phyloP scores from a whole-genome alignment of 106 monocot genomes.

The Acanthochlamys bracteata region DNA sequence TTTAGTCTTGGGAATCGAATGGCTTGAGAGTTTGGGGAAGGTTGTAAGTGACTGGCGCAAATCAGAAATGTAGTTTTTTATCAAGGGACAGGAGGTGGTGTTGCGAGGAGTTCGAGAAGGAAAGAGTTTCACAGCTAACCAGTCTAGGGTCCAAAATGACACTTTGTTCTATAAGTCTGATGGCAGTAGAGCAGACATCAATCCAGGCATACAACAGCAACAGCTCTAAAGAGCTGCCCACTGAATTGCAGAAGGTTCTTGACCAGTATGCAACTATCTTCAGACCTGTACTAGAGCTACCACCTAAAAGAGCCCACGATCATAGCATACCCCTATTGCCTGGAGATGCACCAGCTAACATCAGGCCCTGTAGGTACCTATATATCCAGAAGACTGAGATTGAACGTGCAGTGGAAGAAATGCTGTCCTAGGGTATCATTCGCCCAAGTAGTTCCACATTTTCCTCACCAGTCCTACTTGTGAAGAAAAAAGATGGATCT shows the following conservation, averaged over 20 bases:
- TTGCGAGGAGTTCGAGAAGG: too few species aligned
- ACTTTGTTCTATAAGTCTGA: too few species aligned
- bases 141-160: too few species aligned
- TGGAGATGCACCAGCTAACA: background rate
- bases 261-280: background rate
- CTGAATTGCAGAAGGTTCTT: background rate
- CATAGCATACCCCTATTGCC: background rate
- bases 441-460: background rate
- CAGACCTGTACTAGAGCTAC: background rate
- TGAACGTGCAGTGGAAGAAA: background rate
- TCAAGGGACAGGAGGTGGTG: too few species aligned
- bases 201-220: too few species aligned
- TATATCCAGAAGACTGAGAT: background rate
- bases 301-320: background rate
- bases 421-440: background rate
- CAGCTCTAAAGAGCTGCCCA: background rate
- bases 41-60: background rate
- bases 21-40: conserved; percentile 1
- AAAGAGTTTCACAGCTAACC: too few species aligned
- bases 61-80: too few species aligned
- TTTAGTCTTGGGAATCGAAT: background rate
- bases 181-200: too few species aligned
- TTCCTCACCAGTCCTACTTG: background rate
- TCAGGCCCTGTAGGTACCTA: background rate
- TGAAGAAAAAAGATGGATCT: background rate